These are phyloP conservation scores for Dictyostelium purpureum DNA, from an alignment of 78 protist genomes.

Conservation along the genomic window DNA sequence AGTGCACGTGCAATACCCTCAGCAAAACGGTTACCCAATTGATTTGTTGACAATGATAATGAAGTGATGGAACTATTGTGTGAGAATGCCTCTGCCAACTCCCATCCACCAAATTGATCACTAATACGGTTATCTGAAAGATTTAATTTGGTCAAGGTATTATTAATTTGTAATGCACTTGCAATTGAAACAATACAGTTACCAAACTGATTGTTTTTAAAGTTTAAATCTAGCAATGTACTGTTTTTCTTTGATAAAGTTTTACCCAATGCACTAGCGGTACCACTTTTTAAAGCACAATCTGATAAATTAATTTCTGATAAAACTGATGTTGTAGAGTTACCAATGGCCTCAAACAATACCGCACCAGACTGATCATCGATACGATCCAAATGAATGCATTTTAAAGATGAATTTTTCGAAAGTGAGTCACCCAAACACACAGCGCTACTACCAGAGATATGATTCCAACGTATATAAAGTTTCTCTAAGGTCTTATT, in stretches of 20 bases:
- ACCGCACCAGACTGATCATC: slow-evolving; percentile 25
- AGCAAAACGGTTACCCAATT: slow-evolving; percentile 21
- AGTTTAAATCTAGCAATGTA: slow-evolving; percentile 6
- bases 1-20: slow-evolving; percentile 13
- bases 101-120: slow-evolving; percentile 23
- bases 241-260: background rate
- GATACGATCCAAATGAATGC: slow-evolving; percentile 31
- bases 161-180: background rate
- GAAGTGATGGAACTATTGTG: background rate
- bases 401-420: background rate
- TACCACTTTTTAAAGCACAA: background rate
- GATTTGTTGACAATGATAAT: slow-evolving; percentile 49
- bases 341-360: background rate
- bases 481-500: slow-evolving; percentile 19
- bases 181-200: background rate
- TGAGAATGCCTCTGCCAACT: background rate
- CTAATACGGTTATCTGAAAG: slow-evolving; percentile 56
- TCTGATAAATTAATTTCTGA: slow-evolving; percentile 30
- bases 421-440: background rate
- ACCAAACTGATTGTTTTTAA: slow-evolving; percentile 42
- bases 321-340: background rate
- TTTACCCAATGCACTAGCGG: slow-evolving; percentile 18
- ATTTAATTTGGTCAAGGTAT: slow-evolving; percentile 17
- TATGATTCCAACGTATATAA: slow-evolving; percentile 35
- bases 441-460: slow-evolving; percentile 13